Base-by-base conservation (phyloP, 257 asterid species). In the Scutellaria galericulata region DNA sequence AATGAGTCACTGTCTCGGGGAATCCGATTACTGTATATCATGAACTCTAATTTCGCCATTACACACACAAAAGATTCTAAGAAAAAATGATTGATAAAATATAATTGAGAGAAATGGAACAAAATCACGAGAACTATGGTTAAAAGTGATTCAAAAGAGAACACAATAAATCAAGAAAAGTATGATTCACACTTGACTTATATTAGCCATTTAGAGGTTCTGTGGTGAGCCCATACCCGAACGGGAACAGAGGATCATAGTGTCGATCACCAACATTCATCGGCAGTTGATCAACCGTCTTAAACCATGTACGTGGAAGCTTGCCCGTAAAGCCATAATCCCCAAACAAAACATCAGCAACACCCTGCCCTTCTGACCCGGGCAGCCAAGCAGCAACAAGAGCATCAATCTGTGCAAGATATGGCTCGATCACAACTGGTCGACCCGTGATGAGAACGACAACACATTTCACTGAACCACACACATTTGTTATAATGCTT, bases 301-400 rank as follows among this genome's bases (percentile, higher is more conserved):
- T 80, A 68, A 80, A 75, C 83, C 83, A 80, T 0, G 81, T 80
- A 0, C 46, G 52, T 3, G 83, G 72, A 4, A 75, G 64, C 72
- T 60, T 71, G 1, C 83, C 83, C 0, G 60, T 71, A 47, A 80
- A 80, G 4, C 83, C 83, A 18, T 75, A 80, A 2, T 81, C 78
- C 1, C 82, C 85, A 15, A 77, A 81, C 54, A 81, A 22, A 24
- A 71, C 78, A 75, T 81, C 85, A 1, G 83, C 80, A 5, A 78
- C 71, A 6, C 86, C 83, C 31, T 72, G 81, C 7, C 86, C 86
- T 62, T 82, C 86, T 0, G 72, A 45, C 37, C 86, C 83, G 5
- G 86, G 86, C 9, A 82, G 73, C 86, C 86, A 82, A 2, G 86
- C 86, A 1, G 83, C 86, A 5, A 81, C 81, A 7, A 81, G 74